A percentile compares a stretch with the other conserved stretches of the same genome.
These are phyloP conservation scores for Serpula lacrymans DNA, from an alignment of 768 basidiomycete species.

Conservation along the genomic window DNA sequence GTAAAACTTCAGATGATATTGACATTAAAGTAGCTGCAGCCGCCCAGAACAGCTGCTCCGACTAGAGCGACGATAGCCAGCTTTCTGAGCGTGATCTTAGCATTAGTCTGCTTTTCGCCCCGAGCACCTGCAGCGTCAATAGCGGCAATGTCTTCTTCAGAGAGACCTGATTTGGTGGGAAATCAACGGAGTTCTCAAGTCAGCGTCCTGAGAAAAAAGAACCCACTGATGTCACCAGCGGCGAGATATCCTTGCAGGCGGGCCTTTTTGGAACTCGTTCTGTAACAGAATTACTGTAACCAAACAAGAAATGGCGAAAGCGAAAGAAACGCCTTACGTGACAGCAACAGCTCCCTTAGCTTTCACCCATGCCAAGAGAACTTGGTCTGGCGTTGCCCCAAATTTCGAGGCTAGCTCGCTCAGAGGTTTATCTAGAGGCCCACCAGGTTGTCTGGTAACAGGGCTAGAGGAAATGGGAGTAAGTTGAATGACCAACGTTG, in stretches of 20 bases:
- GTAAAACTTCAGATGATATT: constrained; percentile 6
- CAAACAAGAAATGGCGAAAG: not conserved
- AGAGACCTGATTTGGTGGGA: constrained; percentile 36
- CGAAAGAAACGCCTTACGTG: constrained; percentile 41
- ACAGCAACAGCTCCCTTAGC: constrained; percentile 63
- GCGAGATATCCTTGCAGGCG: constrained; percentile 66
- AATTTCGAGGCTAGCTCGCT: constrained; percentile 48
- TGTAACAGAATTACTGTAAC: constrained; percentile 16
- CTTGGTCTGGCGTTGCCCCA: constrained; percentile 56
- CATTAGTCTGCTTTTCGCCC: constrained; percentile 8
- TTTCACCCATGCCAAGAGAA: constrained; percentile 70
- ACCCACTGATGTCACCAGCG: constrained; percentile 61
- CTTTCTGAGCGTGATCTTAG: constrained; percentile 5
- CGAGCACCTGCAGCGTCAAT: constrained; percentile 56
- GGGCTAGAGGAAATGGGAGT: constrained; percentile 44
- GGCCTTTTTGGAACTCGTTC: constrained; percentile 62
- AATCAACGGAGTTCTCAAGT: not conserved
- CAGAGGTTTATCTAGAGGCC: constrained; percentile 61
- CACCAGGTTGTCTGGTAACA: constrained; percentile 54
- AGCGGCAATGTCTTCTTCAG: constrained; percentile 45
- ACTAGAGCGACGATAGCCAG: constrained; percentile 5
- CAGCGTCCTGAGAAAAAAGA: not conserved
- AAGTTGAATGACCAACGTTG: not conserved
- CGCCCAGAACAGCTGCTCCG: constrained; percentile 6
- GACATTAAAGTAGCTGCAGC: constrained; percentile 10